Base-by-base conservation (phyloP, 108 stramenopile genomes). In the Fragilaria radians region DNA sequence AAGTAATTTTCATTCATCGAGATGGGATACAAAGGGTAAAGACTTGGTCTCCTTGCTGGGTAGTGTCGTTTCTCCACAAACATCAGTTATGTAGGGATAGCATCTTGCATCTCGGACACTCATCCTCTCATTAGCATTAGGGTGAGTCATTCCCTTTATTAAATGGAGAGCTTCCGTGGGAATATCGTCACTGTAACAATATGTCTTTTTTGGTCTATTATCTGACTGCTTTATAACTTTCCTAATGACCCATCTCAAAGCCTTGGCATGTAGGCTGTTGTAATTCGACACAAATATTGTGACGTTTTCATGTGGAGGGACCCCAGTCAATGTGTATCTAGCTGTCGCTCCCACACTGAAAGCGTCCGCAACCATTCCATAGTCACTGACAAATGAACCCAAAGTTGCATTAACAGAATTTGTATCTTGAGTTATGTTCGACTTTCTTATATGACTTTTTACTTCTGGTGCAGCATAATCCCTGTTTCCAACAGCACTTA, bases 361-460 rank as follows among this genome's bases (percentile, higher is more conserved):
- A 17, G 88, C 77, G 72, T 89, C 88, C 0, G 77, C 81, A 19
- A 81, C 59, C 75, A 89, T 70, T 21, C 84, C 82, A 52, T 89
- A 89, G 34, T 77, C 77, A 3, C 77, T 57, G 3, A 83, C 76
- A 59, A 54, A 71, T 28, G 52, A 36, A 21, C 54, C 57, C 14
- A 83, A 72, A 3, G 84, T 77, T 14, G 47, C 22, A 14, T 42
- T 42, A 14, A 42, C 7, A 3, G 67, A 52, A 0, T 19, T 23
- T 5, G 42, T 19, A 29, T 65, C 63, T 11, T 75, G 53, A 17
- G 53, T 19, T 19, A 18, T 28, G 18, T 52, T 62, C n/a, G 21
- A 19, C 46, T 48, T 47, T 28, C 24, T 31, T 9, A 46, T 25
- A 0, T 48, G 3, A 19, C 48, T 57, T 11, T 36, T 48, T 17